phyloP scores from a whole-genome alignment of 805 yeast genomes.

The Kuraishia molischiana region DNA sequence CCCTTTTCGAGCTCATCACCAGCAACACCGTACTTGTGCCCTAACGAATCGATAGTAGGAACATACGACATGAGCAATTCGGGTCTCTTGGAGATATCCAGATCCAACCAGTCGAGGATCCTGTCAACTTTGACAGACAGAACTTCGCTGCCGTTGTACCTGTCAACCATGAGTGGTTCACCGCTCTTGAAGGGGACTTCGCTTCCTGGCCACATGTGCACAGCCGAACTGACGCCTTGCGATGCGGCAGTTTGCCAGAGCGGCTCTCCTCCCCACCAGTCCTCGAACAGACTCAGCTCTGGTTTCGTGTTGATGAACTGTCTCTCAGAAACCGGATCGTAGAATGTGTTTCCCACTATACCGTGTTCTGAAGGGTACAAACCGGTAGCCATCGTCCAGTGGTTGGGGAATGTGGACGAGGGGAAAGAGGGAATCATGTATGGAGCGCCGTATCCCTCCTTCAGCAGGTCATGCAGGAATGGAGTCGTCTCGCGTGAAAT shows the following conservation, averaged over 20 bases:
- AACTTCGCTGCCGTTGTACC: conserved; percentile 54
- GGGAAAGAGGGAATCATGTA: conserved; percentile 86
- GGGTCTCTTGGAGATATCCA: conserved; percentile 45
- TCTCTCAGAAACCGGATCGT: conserved; percentile 43
- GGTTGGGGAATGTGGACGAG: conserved; percentile 83
- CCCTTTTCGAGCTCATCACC: conserved; percentile 50
- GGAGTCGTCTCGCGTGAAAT: conserved; percentile 64
- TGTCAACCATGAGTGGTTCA: conserved; percentile 47
- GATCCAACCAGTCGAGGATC: conserved; percentile 61
- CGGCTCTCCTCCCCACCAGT: conserved; percentile 89
- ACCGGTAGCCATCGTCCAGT: conserved; percentile 88
- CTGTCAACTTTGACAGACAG: conserved; percentile 47
- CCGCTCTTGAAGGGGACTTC: conserved; percentile 51
- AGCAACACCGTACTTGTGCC: conserved; percentile 62
- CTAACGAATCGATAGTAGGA: conserved; percentile 73
- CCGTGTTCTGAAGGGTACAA: conserved; percentile 79
- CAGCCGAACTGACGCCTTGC: conserved; percentile 56
- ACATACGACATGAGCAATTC: conserved; percentile 71
- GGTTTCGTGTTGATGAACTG: conserved; percentile 60
- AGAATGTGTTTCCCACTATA: conserved; percentile 75
- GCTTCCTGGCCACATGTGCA: conserved; percentile 97
- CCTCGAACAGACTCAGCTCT: conserved; percentile 37
- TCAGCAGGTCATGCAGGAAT: conserved; percentile 45
- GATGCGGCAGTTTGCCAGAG: conserved; percentile 69
- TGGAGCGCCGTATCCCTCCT: conserved; percentile 55